Conservation (phyloP, 352 stramenopile species). For the Globisporangium yorkense region DNA sequence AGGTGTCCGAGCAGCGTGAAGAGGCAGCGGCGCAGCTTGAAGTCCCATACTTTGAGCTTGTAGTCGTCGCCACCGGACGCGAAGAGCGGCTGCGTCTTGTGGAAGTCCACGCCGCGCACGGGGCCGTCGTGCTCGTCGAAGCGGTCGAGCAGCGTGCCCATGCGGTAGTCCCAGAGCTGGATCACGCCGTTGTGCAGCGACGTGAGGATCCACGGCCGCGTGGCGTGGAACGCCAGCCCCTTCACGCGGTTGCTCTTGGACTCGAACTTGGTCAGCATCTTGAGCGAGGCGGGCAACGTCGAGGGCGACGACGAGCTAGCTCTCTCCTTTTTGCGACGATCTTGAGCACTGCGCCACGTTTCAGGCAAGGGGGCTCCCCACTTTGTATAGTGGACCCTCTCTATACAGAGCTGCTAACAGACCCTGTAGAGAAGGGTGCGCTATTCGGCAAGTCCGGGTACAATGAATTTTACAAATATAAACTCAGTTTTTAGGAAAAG, state of each 20-base stretch:
- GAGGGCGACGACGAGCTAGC: too few species aligned
- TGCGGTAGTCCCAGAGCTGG: constrained; percentile 99
- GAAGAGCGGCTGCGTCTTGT: constrained; percentile 96
- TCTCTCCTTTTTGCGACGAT: too few species aligned
- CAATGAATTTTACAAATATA: too few species aligned
- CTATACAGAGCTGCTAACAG: too few species aligned
- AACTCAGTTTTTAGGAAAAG: too few species aligned
- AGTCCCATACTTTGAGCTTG: constrained; percentile 99
- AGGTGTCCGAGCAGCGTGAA: constrained; percentile 99
- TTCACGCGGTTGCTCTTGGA: constrained; percentile 99
- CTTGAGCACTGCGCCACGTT: too few species aligned
- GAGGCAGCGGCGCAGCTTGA: constrained; percentile 97
- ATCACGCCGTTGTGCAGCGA: constrained; percentile 99
- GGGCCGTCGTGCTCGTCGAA: constrained; percentile 99
- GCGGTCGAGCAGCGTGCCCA: constrained; percentile 98
- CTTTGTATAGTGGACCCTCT: too few species aligned
- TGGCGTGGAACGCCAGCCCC: constrained; percentile 98
- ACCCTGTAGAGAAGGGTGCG: too few species aligned
- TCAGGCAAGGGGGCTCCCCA: too few species aligned
- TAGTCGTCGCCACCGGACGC: constrained; percentile 99
- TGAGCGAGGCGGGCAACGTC: background rate
- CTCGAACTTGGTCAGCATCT: constrained; percentile 99
- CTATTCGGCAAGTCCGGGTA: too few species aligned
- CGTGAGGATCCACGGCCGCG: constrained; percentile 98
- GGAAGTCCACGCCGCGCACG: constrained; percentile 98